Percentiles rank a stretch among this genome's conserved stretches.
These are phyloP conservation scores for Macrophomina pseudophaseolina DNA, from an alignment of 2,329 filamentous ascomycete genomes.

Conservation along the genomic window DNA sequence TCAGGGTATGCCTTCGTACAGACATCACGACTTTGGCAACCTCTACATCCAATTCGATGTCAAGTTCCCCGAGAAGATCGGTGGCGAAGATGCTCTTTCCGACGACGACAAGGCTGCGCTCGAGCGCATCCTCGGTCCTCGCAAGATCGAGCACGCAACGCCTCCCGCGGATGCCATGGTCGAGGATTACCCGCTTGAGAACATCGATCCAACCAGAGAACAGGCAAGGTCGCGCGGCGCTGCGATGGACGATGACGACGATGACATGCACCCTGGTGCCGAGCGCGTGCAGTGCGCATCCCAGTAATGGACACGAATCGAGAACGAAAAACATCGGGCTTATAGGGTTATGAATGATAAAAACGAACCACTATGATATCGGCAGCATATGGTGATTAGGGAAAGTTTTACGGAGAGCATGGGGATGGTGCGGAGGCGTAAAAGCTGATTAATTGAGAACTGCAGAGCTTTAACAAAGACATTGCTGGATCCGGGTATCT, in stretches of 20 bases:
- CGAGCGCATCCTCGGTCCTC: constrained; percentile 81
- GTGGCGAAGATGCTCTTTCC: constrained; percentile 55
- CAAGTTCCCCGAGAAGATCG: constrained; percentile 78
- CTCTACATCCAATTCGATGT: constrained; percentile 97
- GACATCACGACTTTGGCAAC: constrained; percentile 95
- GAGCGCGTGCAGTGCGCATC: constrained; percentile 87
- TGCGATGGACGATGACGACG: constrained; percentile 69
- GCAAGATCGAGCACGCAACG: constrained; percentile 62
- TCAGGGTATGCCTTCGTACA: constrained; percentile 95
- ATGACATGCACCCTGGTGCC: constrained; percentile 63
- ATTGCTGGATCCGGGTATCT: background rate
- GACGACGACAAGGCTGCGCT: constrained; percentile 76
- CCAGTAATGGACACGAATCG: constrained; percentile 64
- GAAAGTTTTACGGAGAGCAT: constrained; percentile 19
- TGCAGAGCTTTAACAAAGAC: background rate
- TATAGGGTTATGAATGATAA: constrained; percentile 22
- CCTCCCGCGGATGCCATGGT: constrained; percentile 88
- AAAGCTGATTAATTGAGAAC: constrained; percentile 26
- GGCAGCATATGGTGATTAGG: constrained; percentile 19
- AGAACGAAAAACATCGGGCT: constrained; percentile 5
- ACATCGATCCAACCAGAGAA: constrained; percentile 72
- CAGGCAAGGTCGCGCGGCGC: constrained; percentile 70
- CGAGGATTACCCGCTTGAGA: constrained; percentile 85
- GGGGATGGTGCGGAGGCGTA: constrained; percentile 11
- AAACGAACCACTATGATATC: constrained; percentile 23